These are phyloP conservation scores for Russula lepida DNA, from an alignment of 768 basidiomycete genomes.

Conservation along the genomic window DNA sequence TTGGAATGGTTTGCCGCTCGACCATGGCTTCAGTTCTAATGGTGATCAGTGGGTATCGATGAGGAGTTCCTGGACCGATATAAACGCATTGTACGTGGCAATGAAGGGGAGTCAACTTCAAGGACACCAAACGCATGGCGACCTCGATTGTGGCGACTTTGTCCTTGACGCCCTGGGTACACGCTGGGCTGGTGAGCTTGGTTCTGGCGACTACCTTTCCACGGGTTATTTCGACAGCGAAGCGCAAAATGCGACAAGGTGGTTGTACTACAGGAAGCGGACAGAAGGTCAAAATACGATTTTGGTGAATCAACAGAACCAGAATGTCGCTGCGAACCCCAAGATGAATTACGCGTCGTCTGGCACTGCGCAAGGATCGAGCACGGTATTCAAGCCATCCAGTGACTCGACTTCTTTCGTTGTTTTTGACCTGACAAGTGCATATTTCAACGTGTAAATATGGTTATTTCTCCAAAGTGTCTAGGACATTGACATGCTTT, in stretches of 20 bases:
- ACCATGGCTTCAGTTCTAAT: constrained; percentile 67
- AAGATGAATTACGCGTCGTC: constrained; percentile 47
- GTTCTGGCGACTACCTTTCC: constrained; percentile 77
- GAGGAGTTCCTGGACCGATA: constrained; percentile 89
- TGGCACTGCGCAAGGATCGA: constrained; percentile 62
- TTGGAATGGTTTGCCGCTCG: constrained; percentile 81
- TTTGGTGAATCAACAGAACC: constrained; percentile 66
- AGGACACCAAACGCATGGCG: constrained; percentile 90
- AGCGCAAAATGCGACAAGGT: constrained; percentile 58
- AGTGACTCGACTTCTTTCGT: constrained; percentile 72
- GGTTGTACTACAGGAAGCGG: constrained; percentile 93
- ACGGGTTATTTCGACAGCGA: constrained; percentile 72
- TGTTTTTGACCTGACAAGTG: constrained; percentile 65
- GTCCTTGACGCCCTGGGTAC: constrained; percentile 89
- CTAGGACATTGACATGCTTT: constrained; percentile 18
- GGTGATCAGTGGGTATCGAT: constrained; percentile 85
- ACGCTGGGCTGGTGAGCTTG: constrained; percentile 93
- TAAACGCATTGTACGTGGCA: constrained; percentile 72
- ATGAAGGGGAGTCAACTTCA: constrained; percentile 79
- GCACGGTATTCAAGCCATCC: constrained; percentile 62
- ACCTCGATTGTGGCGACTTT: constrained; percentile 92
- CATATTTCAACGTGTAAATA: constrained; percentile 67
- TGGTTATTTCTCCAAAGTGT: not conserved
- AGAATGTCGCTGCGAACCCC: constrained; percentile 65
- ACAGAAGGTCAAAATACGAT: constrained; percentile 98